phyloP scores from a whole-genome alignment of 306 rosid species.

The Cicer chorassanicum region DNA sequence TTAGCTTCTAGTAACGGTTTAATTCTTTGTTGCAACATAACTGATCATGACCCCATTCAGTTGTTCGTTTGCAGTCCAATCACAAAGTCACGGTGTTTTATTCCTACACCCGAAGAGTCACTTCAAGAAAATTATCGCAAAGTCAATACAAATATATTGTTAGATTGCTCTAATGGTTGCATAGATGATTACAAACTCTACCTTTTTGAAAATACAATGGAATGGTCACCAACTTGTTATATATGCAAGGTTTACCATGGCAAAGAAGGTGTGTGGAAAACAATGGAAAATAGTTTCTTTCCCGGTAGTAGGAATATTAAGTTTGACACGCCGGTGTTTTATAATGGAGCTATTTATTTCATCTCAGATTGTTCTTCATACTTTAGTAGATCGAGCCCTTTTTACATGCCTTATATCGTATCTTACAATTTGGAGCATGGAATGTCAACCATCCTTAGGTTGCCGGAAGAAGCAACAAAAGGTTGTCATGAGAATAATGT shows the following conservation, averaged over 20 bases:
- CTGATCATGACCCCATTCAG: neutral
- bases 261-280: slow-evolving; percentile 15
- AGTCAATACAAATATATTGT: neutral
- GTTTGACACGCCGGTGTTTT: neutral
- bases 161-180: neutral
- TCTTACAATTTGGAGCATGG: slow-evolving; percentile 10
- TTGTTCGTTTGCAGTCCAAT: neutral
- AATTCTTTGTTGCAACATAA: neutral
- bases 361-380: neutral
- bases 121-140: neutral
- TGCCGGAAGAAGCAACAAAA: slow-evolving; percentile 26
- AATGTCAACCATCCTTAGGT: neutral
- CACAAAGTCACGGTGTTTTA: neutral
- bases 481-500: neutral
- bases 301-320: neutral
- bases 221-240: neutral
- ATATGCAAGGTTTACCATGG: neutral
- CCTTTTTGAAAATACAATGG: neutral
- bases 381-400: neutral
- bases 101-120: neutral
- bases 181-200: neutral
- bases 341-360: neutral
- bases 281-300: neutral
- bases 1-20: slow-evolving; percentile 32
- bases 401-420: slow-evolving; percentile 30